phyloP scores from a whole-genome alignment of 1,284 basidiomycete genomes.

The Leccinum fuscescens region DNA sequence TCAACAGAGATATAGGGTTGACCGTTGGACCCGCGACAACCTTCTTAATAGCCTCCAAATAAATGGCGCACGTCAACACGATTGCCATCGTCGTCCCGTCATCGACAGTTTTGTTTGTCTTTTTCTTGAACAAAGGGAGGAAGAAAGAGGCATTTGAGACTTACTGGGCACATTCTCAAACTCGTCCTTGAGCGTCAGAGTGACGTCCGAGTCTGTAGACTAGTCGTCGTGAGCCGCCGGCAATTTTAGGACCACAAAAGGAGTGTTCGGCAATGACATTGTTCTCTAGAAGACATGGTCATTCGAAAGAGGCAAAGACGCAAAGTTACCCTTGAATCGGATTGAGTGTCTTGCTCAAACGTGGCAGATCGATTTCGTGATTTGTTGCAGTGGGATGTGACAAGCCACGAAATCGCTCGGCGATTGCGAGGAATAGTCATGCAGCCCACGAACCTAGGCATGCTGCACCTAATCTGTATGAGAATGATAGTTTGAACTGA shows the following conservation, averaged over 20 bases:
- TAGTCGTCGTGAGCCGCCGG: constrained; percentile 65
- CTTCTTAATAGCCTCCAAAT: constrained; percentile 98
- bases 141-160: constrained; percentile 21
- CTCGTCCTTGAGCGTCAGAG: no score
- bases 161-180: no score
- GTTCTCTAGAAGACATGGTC: constrained; percentile 54
- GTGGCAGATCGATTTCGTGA: no score
- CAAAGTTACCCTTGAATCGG: constrained; percentile 71
- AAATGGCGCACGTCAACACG: constrained; percentile 95
- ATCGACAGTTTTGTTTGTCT: no score
- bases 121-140: constrained; percentile 48
- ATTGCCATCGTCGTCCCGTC: constrained; percentile 73
- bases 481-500: no score
- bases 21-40: constrained; percentile 76
- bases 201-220: constrained; percentile 62
- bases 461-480: no score
- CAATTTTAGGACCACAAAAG: constrained; percentile 75
- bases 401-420: no score
- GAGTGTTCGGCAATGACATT: constrained; percentile 96
- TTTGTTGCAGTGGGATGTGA: no score
- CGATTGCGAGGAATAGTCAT: no score
- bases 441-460: no score
- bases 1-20: constrained; percentile 97
- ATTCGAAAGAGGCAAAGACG: constrained; percentile 1
- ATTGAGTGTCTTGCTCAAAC: constrained; percentile 64